Evolutionary conservation across 169 alveolate species (phyloP).

Genomic region (Eimeria necatrix): DNA sequence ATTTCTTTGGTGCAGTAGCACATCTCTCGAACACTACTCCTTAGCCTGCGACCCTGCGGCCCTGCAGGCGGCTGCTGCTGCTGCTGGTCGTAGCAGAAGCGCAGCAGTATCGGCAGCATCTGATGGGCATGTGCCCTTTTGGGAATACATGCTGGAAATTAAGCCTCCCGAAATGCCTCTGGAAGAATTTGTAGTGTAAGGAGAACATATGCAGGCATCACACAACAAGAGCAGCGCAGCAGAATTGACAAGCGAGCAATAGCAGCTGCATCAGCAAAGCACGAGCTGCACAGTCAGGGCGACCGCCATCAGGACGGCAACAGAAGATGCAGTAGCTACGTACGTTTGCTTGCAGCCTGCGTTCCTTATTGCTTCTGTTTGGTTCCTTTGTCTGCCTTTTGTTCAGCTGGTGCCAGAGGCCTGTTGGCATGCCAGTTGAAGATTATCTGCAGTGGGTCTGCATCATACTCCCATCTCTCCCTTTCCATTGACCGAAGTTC

Average conservation of each 20-base stretch:
- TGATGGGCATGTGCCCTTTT: constrained; percentile 17
- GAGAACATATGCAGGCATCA: too few relatives aligned
- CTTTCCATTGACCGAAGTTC: too few relatives aligned
- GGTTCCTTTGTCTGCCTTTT: too few relatives aligned
- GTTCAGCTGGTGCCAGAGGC: constrained; percentile 69
- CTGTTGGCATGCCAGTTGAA: constrained; percentile 41
- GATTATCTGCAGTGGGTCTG: background rate
- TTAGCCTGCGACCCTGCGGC: background rate
- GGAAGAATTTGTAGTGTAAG: constrained; percentile 59
- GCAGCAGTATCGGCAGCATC: background rate
- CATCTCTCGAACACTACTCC: background rate
- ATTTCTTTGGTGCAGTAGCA: background rate
- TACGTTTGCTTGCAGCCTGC: background rate
- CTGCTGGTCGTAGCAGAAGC: background rate
- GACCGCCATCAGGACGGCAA: too few relatives aligned
- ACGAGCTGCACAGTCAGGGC: too few relatives aligned
- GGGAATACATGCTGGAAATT: constrained; percentile 37
- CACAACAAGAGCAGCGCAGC: too few relatives aligned
- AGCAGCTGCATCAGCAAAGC: too few relatives aligned
- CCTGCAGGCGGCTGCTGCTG: constrained; percentile 3
- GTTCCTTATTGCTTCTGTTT: background rate
- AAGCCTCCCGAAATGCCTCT: constrained; percentile 56
- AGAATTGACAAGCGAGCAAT: too few relatives aligned
- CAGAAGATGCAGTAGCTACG: background rate
- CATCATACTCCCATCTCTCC: background rate